Evolutionary conservation across 1,284 basidiomycete genomes (phyloP).

Genomic region (Microbotryomycetes sp.): DNA sequence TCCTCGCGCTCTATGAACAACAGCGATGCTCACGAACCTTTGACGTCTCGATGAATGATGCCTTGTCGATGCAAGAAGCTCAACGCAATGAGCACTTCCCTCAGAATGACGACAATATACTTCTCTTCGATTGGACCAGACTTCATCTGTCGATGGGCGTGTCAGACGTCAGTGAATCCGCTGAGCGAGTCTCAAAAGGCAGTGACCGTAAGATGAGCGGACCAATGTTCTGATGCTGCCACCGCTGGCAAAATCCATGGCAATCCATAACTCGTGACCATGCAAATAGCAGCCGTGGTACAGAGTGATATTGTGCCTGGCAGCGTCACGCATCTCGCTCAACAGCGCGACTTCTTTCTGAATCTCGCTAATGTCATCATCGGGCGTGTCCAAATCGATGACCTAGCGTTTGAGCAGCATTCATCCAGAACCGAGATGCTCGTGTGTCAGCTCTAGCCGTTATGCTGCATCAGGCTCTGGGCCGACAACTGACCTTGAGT

Average conservation of each 20-base stretch:
- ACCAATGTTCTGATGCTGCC: conserved; percentile 85
- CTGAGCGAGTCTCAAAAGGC: background rate
- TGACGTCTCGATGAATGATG: conserved; percentile 96
- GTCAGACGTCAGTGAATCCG: background rate
- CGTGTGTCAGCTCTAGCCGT: background rate
- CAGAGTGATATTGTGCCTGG: conserved; percentile 83
- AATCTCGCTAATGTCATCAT: conserved; percentile 91
- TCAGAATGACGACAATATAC: conserved; percentile 77
- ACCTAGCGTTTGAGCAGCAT: conserved; percentile 93
- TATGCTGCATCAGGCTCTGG: background rate
- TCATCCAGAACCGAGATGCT: conserved; percentile 48
- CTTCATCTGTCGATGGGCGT: conserved; percentile 55
- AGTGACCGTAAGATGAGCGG: conserved; percentile 32
- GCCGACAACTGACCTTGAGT: conserved; percentile 35
- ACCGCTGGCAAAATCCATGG: conserved; percentile 95
- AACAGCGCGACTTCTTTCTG: conserved; percentile 92
- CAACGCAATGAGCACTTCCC: conserved; percentile 81
- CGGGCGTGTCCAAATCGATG: conserved; percentile 90
- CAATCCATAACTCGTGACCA: conserved; percentile 94
- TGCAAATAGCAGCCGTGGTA: conserved; percentile 95
- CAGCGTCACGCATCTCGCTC: conserved; percentile 67
- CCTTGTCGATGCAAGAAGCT: conserved; percentile 83
- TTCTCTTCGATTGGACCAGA: conserved; percentile 77
- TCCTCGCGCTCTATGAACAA: background rate
- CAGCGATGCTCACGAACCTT: conserved; percentile 47